These are phyloP conservation scores for Lepidopterella palustris DNA, from an alignment of 495 filamentous ascomycete genomes.

Conservation along the genomic window DNA sequence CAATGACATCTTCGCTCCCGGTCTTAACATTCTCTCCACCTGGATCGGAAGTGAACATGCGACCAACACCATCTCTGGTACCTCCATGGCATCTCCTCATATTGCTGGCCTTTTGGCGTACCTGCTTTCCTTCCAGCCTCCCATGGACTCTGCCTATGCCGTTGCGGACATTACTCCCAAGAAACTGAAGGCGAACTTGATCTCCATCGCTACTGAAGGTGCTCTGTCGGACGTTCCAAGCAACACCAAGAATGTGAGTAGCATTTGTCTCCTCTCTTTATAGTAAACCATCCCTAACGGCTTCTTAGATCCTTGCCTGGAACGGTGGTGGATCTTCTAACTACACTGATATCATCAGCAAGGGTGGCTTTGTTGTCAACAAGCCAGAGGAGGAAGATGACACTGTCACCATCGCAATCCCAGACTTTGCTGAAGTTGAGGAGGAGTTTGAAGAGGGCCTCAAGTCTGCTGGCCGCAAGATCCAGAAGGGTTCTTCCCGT, in stretches of 20 bases:
- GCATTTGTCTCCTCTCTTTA: background rate
- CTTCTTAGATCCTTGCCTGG: slow-evolving; percentile 76
- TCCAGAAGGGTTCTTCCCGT: slow-evolving; percentile 5
- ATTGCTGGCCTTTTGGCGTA: slow-evolving; percentile 95
- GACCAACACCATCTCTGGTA: slow-evolving; percentile 97
- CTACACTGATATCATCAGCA: slow-evolving; percentile 74
- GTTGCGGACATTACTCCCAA: slow-evolving; percentile 84
- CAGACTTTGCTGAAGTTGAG: slow-evolving; percentile 18
- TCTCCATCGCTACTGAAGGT: slow-evolving; percentile 73
- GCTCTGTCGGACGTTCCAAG: slow-evolving; percentile 76
- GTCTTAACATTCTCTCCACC: slow-evolving; percentile 92
- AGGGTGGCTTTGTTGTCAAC: slow-evolving; percentile 50
- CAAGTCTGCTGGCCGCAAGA: slow-evolving; percentile 11
- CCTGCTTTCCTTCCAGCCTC: slow-evolving; percentile 90
- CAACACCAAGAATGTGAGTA: slow-evolving; percentile 70
- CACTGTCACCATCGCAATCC: slow-evolving; percentile 29
- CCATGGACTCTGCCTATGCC: slow-evolving; percentile 79
- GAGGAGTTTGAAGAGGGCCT: slow-evolving; percentile 22
- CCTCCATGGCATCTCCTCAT: slow-evolving; percentile 98
- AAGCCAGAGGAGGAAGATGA: slow-evolving; percentile 16
- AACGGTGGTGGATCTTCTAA: slow-evolving; percentile 94
- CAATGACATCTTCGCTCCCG: slow-evolving; percentile 98
- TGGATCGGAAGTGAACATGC: slow-evolving; percentile 95
- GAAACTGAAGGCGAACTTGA: slow-evolving; percentile 84
- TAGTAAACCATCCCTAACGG: slow-evolving; percentile 11